Percentiles rank a stretch among this genome's conserved stretches.
Evolutionary conservation across 208 protist genomes (phyloP).

Genomic region (Tetramitus jugosus): DNA sequence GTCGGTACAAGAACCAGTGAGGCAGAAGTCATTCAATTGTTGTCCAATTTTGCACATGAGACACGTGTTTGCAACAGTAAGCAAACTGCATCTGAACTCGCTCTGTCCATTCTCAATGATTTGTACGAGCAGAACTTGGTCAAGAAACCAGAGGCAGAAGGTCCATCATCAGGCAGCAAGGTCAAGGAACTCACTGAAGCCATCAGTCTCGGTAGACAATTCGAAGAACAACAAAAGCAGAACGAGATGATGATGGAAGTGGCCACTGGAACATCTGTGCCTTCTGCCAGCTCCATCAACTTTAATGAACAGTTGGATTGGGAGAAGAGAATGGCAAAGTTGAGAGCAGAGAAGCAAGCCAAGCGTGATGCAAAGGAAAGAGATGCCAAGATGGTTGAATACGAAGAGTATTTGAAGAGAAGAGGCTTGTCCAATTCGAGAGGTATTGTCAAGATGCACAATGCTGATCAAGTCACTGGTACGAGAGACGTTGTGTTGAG

Average conservation of each 20-base stretch:
- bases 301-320: conserved; percentile 11
- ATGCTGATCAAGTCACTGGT: not conserved
- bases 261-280: too few relatives aligned
- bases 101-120: not conserved
- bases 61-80: not conserved
- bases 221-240: not conserved
- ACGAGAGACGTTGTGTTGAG: conserved; percentile 38
- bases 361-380: not conserved
- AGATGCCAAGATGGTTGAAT: not conserved
- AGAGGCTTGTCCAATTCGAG: not conserved
- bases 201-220: not conserved
- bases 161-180: not conserved
- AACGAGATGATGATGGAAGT: not conserved
- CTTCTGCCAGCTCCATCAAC: not conserved
- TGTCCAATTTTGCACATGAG: not conserved
- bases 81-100: not conserved
- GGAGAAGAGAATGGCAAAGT: not conserved
- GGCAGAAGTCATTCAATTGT: not conserved
- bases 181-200: not conserved
- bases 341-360: not conserved
- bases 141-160: not conserved
- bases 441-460: conserved; percentile 4
- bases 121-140: not conserved
- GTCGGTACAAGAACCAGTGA: not conserved
- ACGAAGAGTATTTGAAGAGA: not conserved